A percentile compares a stretch with the other conserved stretches of the same genome.
These are phyloP conservation scores for Tephrocybe sp. DNA, from an alignment of 768 basidiomycete genomes.

Conservation along the genomic window DNA sequence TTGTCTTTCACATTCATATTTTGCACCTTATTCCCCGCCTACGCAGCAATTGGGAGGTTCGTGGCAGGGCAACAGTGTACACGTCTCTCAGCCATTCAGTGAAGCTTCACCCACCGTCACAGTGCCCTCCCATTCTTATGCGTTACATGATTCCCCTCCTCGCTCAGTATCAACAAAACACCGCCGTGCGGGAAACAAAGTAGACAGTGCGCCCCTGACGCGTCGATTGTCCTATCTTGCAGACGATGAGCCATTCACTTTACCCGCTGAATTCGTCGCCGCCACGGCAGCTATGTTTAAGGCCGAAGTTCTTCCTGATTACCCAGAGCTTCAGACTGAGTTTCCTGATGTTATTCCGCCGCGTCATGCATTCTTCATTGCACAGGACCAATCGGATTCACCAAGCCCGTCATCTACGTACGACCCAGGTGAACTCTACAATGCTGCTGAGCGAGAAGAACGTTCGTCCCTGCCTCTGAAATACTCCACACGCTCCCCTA, in stretches of 20 bases:
- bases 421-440: constrained; percentile 15
- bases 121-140: not conserved
- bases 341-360: constrained; percentile 15
- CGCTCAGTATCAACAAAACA: not conserved
- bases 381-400: constrained; percentile 14
- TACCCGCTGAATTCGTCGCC: constrained; percentile 32
- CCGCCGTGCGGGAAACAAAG: not conserved
- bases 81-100: not conserved
- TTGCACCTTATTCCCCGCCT: not conserved
- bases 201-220: constrained; percentile 10
- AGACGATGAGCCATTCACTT: constrained; percentile 35
- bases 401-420: constrained; percentile 18
- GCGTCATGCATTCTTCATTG: constrained; percentile 15
- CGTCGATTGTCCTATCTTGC: constrained; percentile 17
- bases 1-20: constrained; percentile 1
- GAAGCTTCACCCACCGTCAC: not conserved
- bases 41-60: not conserved
- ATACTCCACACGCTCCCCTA: constrained; percentile 2
- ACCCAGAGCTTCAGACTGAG: constrained; percentile 25
- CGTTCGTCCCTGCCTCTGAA: constrained; percentile 7
- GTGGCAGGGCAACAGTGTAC: constrained; percentile 4
- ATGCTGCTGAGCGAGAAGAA: constrained; percentile 11
- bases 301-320: constrained; percentile 30
- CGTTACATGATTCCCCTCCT: not conserved
- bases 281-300: constrained; percentile 31